A percentile compares a stretch with the other conserved stretches of the same genome.
These are phyloP conservation scores for Actinomortierella ambigua DNA, from an alignment of 371 early-diverging fungal species.

Conservation along the genomic window DNA sequence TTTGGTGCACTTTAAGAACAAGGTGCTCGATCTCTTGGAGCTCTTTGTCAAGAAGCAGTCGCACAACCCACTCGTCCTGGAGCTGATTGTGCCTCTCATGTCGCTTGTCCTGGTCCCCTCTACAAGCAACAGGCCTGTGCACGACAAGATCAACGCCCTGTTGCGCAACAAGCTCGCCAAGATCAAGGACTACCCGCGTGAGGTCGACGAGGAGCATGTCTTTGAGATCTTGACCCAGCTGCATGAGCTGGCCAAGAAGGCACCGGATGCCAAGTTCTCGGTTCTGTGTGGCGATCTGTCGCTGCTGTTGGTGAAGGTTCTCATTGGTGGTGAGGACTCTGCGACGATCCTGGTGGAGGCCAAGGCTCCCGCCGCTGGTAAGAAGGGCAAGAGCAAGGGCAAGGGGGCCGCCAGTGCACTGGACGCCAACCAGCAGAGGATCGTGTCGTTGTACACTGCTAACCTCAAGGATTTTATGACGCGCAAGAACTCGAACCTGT, in stretches of 20 bases:
- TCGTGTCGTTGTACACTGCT: constrained; percentile 52
- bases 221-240: constrained; percentile 65
- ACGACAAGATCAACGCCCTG: constrained; percentile 67
- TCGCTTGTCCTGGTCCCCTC: constrained; percentile 61
- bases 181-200: constrained; percentile 66
- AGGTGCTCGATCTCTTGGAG: constrained; percentile 81
- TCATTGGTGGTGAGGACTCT: constrained; percentile 58
- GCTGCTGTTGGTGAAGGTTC: constrained; percentile 57
- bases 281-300: constrained; percentile 56
- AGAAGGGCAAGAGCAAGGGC: constrained; percentile 38
- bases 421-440: constrained; percentile 28
- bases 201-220: constrained; percentile 54
- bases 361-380: constrained; percentile 16
- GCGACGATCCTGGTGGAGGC: constrained; percentile 43
- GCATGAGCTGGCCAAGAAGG: constrained; percentile 70
- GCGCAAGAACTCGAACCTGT: constrained; percentile 69
- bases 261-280: constrained; percentile 52
- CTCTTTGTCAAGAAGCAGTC: constrained; percentile 77
- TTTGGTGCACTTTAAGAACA: constrained; percentile 86
- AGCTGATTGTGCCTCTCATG: constrained; percentile 71
- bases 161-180: constrained; percentile 68
- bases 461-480: constrained; percentile 70
- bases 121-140: constrained; percentile 65
- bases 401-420: constrained; percentile 18
- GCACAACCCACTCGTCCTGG: constrained; percentile 71